These are phyloP conservation scores for Tilletia indica DNA, from an alignment of 1,284 basidiomycete species.

Conservation along the genomic window DNA sequence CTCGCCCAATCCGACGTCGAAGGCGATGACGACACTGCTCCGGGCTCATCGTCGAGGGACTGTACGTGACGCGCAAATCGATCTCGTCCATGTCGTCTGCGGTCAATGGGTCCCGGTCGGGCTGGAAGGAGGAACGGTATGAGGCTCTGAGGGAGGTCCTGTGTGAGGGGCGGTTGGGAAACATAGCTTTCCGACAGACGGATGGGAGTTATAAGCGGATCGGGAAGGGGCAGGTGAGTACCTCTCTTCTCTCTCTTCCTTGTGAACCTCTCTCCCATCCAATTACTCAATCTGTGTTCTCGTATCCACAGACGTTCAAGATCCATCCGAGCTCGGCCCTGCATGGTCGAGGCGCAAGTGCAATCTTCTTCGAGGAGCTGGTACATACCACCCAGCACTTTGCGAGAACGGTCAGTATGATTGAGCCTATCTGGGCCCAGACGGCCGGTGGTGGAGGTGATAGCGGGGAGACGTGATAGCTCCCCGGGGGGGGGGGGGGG, in stretches of 20 bases:
- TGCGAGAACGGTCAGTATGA: slow-evolving; percentile 44
- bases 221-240: slow-evolving; percentile 12
- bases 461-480: background rate
- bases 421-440: slow-evolving; percentile 50
- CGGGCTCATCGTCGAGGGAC: no score
- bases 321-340: slow-evolving; percentile 48
- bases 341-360: slow-evolving; percentile 28
- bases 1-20: no score
- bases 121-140: slow-evolving; percentile 15
- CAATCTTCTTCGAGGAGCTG: slow-evolving; percentile 52
- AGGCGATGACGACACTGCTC: no score
- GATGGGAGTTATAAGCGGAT: slow-evolving; percentile 37
- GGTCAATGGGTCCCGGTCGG: slow-evolving; percentile 7
- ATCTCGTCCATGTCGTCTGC: background rate
- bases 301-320: slow-evolving; percentile 34
- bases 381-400: slow-evolving; percentile 51
- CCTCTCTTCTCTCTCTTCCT: background rate
- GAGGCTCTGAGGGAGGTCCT: slow-evolving; percentile 14
- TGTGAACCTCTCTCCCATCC: background rate
- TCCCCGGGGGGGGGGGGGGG: background rate
- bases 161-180: slow-evolving; percentile 14
- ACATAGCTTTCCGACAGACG: slow-evolving; percentile 37
- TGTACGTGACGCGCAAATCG: background rate
- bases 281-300: background rate
- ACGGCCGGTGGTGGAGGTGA: background rate